These are phyloP conservation scores for Phlyctochytrium bullatum DNA, from an alignment of 192 early-diverging fungal species.

Conservation along the genomic window DNA sequence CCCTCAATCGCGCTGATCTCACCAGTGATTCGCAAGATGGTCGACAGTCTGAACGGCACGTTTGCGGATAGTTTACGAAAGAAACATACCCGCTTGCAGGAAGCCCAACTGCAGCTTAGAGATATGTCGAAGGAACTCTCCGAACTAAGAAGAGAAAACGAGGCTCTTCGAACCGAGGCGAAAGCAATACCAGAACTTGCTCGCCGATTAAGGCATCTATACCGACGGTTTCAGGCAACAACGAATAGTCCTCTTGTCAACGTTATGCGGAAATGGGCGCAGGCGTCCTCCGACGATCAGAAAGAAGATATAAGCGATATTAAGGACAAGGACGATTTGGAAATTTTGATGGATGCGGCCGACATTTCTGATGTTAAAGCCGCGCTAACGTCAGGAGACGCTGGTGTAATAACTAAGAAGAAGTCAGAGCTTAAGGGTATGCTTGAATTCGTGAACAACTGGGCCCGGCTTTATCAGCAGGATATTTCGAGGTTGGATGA, in stretches of 20 bases:
- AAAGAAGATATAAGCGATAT: not conserved
- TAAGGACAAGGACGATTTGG: too few species aligned
- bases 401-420: not conserved
- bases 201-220: conserved; percentile 14
- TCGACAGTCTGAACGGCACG: conserved; percentile 7
- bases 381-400: not conserved
- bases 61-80: conserved; percentile 27
- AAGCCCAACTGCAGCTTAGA: conserved; percentile 31
- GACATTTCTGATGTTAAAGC: not conserved
- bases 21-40: not conserved
- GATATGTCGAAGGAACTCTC: conserved; percentile 40
- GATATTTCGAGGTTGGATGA: not conserved
- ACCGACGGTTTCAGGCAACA: not conserved
- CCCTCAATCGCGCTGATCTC: not conserved
- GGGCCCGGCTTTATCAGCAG: not conserved
- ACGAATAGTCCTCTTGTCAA: not conserved
- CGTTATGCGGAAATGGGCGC: not conserved
- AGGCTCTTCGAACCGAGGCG: conserved; percentile 32
- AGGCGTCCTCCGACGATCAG: not conserved
- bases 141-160: conserved; percentile 32
- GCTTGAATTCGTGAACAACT: not conserved
- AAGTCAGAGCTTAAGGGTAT: not conserved
- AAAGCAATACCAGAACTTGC: conserved; percentile 38
- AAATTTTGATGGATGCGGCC: not conserved
- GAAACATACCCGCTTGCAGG: conserved; percentile 29